Conservation (phyloP, 1,284 basidiomycete species). For the Boletellus deceptivus region DNA sequence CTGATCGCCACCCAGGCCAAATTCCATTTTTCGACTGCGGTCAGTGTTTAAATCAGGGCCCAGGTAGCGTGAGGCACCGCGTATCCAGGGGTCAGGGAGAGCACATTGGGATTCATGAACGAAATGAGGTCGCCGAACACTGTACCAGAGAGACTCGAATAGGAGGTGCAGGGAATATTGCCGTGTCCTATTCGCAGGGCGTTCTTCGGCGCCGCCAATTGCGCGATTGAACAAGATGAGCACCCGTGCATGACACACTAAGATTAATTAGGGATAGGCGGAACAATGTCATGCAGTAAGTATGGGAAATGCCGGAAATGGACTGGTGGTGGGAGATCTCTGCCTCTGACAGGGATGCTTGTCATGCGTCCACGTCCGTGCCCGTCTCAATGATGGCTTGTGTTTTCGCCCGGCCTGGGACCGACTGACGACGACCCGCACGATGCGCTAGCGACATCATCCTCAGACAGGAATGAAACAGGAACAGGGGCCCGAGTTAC, state of each 20-base stretch:
- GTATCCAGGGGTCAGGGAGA: not conserved
- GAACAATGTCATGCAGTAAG: not conserved
- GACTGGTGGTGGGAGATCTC: slow-evolving; percentile 4
- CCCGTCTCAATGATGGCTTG: slow-evolving; percentile 8
- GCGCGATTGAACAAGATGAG: too few relatives aligned
- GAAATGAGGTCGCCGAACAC: too few relatives aligned
- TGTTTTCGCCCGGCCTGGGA: slow-evolving; percentile 1
- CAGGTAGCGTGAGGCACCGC: not conserved
- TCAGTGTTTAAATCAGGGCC: too few relatives aligned
- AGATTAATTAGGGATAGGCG: too few relatives aligned
- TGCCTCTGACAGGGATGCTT: not conserved
- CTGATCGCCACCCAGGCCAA: too few relatives aligned
- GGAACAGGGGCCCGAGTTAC: slow-evolving; percentile 2
- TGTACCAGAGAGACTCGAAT: not conserved
- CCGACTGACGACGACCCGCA: not conserved
- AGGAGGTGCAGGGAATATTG: not conserved
- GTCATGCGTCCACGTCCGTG: slow-evolving; percentile 7
- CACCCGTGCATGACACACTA: too few relatives aligned
- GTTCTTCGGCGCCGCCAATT: too few relatives aligned
- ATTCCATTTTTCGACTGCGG: too few relatives aligned
- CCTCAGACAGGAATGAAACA: not conserved
- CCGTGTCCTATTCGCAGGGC: too few relatives aligned
- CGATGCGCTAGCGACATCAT: not conserved
- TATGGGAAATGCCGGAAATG: slow-evolving; percentile 4
- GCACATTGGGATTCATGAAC: too few relatives aligned